These are phyloP conservation scores for Eutypella sp. DNA, from an alignment of 2,329 filamentous ascomycete genomes.

Conservation along the genomic window DNA sequence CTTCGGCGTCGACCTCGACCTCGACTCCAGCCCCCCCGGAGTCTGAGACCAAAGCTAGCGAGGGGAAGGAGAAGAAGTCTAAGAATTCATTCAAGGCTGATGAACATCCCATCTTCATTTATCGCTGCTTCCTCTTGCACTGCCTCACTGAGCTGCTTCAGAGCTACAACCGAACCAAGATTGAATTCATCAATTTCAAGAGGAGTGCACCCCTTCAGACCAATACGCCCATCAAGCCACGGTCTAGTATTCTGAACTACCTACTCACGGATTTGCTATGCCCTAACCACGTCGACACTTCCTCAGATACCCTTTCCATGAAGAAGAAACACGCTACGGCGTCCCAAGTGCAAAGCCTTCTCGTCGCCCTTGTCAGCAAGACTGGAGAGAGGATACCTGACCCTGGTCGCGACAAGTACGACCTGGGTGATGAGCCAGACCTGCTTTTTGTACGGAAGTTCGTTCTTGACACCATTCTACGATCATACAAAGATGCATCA, in stretches of 20 bases:
- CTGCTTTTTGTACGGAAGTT: conserved; percentile 91
- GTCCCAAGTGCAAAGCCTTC: conserved; percentile 75
- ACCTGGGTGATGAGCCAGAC: conserved; percentile 73
- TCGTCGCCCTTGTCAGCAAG: conserved; percentile 83
- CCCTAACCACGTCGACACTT: conserved; percentile 55
- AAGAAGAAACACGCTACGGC: conserved; percentile 87
- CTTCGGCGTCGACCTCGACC: conserved; percentile 29
- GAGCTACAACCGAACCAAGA: conserved; percentile 90
- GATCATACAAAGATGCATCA: conserved; percentile 85
- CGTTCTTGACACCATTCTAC: conserved; percentile 86
- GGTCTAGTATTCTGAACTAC: conserved; percentile 90
- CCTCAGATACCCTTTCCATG: conserved; percentile 67
- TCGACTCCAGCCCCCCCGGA: conserved; percentile 22
- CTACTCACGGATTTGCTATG: conserved; percentile 74
- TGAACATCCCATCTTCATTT: conserved; percentile 93
- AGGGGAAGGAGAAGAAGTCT: conserved; percentile 56
- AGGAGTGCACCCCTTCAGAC: conserved; percentile 79
- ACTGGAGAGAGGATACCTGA: conserved; percentile 71
- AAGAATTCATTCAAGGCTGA: conserved; percentile 84
- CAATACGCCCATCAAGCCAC: conserved; percentile 87
- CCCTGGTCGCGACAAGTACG: conserved; percentile 51
- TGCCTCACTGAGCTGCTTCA: conserved; percentile 85
- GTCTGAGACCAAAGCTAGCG: conserved; percentile 21
- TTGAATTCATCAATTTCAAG: conserved; percentile 99
- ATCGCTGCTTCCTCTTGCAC: conserved; percentile 90